Conservation (phyloP, 257 asterid genomes). For the Nyctanthes arbortristis region DNA sequence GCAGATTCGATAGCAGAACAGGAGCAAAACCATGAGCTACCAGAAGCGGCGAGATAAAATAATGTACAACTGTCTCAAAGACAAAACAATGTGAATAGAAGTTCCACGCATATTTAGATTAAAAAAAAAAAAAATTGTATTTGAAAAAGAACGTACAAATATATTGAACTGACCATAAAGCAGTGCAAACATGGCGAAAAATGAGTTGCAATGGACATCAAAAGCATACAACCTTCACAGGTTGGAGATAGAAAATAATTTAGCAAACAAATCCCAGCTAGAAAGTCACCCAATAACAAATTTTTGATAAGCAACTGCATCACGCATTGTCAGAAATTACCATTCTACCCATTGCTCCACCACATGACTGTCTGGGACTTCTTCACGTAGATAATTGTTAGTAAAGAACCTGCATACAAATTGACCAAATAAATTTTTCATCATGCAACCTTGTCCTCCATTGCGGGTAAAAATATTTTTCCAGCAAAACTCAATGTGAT, state of each 20-base stretch:
- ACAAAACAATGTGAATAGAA: constrained; percentile 21
- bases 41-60: constrained; percentile 87
- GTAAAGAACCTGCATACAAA: constrained; percentile 79
- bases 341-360: constrained; percentile 99
- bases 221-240: constrained; percentile 94
- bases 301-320: background rate
- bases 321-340: constrained; percentile 45
- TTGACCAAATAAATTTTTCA: constrained; percentile 19
- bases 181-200: constrained; percentile 89
- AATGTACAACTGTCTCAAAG: constrained; percentile 72
- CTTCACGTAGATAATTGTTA: constrained; percentile 98
- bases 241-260: constrained; percentile 22
- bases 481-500: constrained; percentile 9
- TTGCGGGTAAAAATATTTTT: background rate
- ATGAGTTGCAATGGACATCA: constrained; percentile 99
- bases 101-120: constrained; percentile 14
- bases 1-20: constrained; percentile 77
- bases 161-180: constrained; percentile 66
- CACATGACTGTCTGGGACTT: constrained; percentile 90
- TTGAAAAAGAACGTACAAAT: constrained; percentile 2
- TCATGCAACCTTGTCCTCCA: constrained; percentile 4
- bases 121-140: constrained; percentile 12
- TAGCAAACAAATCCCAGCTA: constrained; percentile 21
- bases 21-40: constrained; percentile 96
- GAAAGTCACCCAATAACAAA: background rate